These are phyloP conservation scores for Wickerhamomyces canadensis DNA, from an alignment of 805 yeast species.

Conservation along the genomic window DNA sequence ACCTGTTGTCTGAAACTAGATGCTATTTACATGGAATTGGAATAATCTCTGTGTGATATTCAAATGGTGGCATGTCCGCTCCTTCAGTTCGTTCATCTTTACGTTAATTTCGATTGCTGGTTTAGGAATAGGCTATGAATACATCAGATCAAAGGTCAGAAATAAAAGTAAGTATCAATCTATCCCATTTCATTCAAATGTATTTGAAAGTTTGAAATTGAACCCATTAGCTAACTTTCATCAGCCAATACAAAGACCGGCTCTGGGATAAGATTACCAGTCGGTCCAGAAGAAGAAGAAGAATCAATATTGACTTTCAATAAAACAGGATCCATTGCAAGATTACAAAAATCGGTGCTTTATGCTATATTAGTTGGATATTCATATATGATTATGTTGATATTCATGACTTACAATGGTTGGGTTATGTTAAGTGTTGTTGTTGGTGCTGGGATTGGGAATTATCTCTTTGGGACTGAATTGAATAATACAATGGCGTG, in stretches of 20 bases:
- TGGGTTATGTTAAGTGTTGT: conserved; percentile 77
- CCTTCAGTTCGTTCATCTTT: conserved; percentile 42
- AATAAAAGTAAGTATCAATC: conserved; percentile 16
- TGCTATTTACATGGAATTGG: conserved; percentile 79
- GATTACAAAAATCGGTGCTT: conserved; percentile 33
- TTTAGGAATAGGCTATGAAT: conserved; percentile 58
- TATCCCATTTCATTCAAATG: neutral
- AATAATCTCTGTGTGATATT: conserved; percentile 67
- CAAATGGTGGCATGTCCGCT: conserved; percentile 73
- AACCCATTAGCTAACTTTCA: no score
- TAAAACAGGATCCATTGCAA: conserved; percentile 12
- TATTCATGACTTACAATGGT: conserved; percentile 84
- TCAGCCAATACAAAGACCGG: no score
- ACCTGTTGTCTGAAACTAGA: no score
- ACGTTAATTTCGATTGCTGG: conserved; percentile 44
- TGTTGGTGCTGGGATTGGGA: conserved; percentile 67
- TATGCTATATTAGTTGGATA: conserved; percentile 67
- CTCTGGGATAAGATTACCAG: conserved; percentile 5
- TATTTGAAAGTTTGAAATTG: neutral
- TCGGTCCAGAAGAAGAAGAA: conserved; percentile 9
- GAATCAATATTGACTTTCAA: conserved; percentile 1
- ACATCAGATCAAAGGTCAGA: conserved; percentile 29
- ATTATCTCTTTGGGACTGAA: conserved; percentile 49
- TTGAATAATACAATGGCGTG: conserved; percentile 23
- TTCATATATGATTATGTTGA: conserved; percentile 69